Evolutionary conservation across 164 flowering plant genomes (phyloP), one percentile per base, ranked within the genome.

Genomic region (Liriodendron chinense): DNA sequence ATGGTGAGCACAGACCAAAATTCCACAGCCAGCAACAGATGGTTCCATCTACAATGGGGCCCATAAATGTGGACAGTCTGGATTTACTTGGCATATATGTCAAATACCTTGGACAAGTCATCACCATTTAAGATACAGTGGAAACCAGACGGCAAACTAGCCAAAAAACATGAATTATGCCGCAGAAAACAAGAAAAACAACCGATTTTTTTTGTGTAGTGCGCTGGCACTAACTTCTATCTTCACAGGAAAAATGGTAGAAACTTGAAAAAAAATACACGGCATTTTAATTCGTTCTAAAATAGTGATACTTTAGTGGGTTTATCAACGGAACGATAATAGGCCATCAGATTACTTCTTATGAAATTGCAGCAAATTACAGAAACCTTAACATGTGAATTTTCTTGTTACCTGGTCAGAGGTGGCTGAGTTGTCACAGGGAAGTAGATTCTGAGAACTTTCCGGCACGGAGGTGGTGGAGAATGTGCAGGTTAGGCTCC

Each of bases 401-500:
- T 63, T 18, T n/a, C 20, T 24, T 47, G 18, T 68, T 87, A 95
- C 99, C 94, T 91, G 65, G 80, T 77, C 49, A 84, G 67, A 48
- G 89, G 87, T 53, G 89, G 88, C 77, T 82, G 84, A 75, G 85
- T 82, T 34, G 21, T 87, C 84, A 73, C 76, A 71, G 21, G 82
- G 77, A 34, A 78, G 83, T 70, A 77, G 65, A 80, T 49, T 65
- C 22, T 84, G 78, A 73, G 83, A 82, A 76, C 81, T 87, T 80
- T 83, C 83, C 28, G 83, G 71, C 72, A 72, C 63, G 83, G 63
- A 28, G 88, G 63, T 25, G 74, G 61, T 53, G 75, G 76, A 80
- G 82, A 66, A 66, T 78, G 85, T 22, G 85, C 47, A 71, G 87
- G 74, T 78, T 85, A 23, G 98, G 97, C 84, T 96, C 98, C 75